Base-by-base conservation (phyloP, 2,329 filamentous ascomycete species). In the Talaromyces piceae region DNA sequence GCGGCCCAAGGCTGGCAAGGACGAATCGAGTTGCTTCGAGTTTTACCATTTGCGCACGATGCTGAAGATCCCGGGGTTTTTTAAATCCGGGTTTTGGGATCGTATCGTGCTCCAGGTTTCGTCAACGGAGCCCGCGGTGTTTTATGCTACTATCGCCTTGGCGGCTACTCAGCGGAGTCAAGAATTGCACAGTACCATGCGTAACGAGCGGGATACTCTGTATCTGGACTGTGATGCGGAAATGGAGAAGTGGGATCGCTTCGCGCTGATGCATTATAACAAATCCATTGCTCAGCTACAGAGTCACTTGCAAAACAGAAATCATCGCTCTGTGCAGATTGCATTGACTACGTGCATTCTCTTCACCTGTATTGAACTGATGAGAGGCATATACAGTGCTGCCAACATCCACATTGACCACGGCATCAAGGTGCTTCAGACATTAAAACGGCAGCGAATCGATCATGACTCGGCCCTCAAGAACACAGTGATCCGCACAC, bases 101-200 rank as follows among this genome's bases (percentile, higher is more conserved):
- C 47, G 45, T 2, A 16, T 55, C 5, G 30, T 56, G 22, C 30
- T 56, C n/a, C 54, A 52, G 37, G 41, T 57, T 6, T 49, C 54
- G 26, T 46, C 50, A 20, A 27, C 43, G 0, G 57, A 59, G 3
- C 55, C 52, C 11, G 57, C 56, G 20, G 57, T 59, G 3, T 56
- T 50, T 41, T 56, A 59, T 50, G 54, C 57, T 4, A 49, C 52
- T 30, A 48, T 49, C 44, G 55, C 51, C 27, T 30, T 59, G 11
- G 54, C 51, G 13, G 54, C 56, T 9, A 52, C 50, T 33, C 50
- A 52, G 28, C 50, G 50, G 22, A 49, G 50, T 9, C 50, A 52
- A 13, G 50, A 52, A 20, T 44, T 48, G 47, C 44, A 46, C 7
- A 27, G 28, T 20, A 48, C 39, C n/a, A 52, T 52, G 50, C 50